Evolutionary conservation across 345 rosid species (phyloP).

Genomic region (Populus deltoides): DNA sequence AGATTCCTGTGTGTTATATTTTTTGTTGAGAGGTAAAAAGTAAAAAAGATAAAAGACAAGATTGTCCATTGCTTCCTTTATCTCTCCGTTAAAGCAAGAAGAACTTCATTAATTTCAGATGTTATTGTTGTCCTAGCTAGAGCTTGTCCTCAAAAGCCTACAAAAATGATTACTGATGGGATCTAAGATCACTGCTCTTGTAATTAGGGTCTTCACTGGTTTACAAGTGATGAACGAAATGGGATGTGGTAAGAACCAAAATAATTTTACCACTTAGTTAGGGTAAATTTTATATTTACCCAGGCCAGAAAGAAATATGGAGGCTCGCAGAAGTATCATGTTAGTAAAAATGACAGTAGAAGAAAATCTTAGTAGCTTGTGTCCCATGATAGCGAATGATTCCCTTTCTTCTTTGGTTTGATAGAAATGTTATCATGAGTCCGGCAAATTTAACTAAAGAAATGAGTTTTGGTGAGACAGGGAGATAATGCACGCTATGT

Average conservation of each 20-base stretch:
- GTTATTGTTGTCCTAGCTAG: neutral
- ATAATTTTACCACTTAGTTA: neutral
- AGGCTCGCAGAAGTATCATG: neutral
- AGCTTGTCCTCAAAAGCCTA: neutral
- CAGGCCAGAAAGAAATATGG: neutral
- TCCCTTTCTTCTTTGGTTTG: neutral
- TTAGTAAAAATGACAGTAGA: neutral
- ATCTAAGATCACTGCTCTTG: neutral
- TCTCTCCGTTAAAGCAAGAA: neutral
- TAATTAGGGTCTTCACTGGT: neutral
- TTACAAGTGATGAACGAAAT: neutral
- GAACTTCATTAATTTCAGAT: neutral
- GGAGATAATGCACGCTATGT: constrained; percentile 99
- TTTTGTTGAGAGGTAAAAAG: neutral
- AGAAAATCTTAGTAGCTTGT: neutral
- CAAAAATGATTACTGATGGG: neutral
- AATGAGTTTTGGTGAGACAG: constrained; percentile 33
- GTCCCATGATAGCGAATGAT: neutral
- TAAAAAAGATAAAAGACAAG: too few relatives aligned
- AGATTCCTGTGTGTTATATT: neutral
- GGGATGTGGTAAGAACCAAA: neutral
- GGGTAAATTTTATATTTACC: neutral
- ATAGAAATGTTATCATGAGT: neutral
- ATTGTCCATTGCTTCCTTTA: neutral
- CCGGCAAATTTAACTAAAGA: neutral